Percentiles rank a stretch among this genome's conserved stretches.
phyloP scores from a whole-genome alignment of 1,284 basidiomycete species.

The Pisolithus thermaeus region DNA sequence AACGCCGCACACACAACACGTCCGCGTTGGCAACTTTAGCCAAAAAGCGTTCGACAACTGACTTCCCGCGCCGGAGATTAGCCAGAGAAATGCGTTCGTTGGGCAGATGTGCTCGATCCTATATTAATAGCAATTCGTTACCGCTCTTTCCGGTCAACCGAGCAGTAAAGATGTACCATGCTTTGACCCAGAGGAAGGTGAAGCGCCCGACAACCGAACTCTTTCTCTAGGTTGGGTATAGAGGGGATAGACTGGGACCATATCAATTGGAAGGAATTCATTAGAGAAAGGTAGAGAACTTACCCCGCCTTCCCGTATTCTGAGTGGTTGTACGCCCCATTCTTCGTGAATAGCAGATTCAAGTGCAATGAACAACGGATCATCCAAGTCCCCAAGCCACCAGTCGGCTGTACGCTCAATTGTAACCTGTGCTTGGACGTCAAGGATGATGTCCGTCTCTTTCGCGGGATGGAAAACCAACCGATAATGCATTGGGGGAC shows the following conservation, averaged over 20 bases:
- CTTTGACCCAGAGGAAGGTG: slow-evolving; percentile 89
- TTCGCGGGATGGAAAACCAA: slow-evolving; percentile 24
- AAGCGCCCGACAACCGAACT: slow-evolving; percentile 76
- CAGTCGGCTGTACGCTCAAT: slow-evolving; percentile 88
- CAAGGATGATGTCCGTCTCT: neutral
- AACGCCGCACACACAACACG: too few species aligned
- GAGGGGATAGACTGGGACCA: slow-evolving; percentile 74
- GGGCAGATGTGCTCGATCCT: slow-evolving; percentile 85
- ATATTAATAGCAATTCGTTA: slow-evolving; percentile 5
- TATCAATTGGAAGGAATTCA: slow-evolving; percentile 1
- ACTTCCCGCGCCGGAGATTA: slow-evolving; percentile 71
- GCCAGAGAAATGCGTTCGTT: slow-evolving; percentile 78
- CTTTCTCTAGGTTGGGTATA: slow-evolving; percentile 88
- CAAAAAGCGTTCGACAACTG: slow-evolving; percentile 71
- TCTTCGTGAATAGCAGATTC: slow-evolving; percentile 79
- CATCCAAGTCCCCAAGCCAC: slow-evolving; percentile 89
- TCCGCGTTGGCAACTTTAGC: slow-evolving; percentile 29
- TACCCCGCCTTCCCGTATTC: slow-evolving; percentile 92
- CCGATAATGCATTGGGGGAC: slow-evolving; percentile 71
- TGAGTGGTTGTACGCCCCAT: slow-evolving; percentile 80
- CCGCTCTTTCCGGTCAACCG: neutral
- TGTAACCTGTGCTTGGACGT: slow-evolving; percentile 44
- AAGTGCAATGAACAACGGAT: slow-evolving; percentile 78
- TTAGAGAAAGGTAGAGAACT: slow-evolving; percentile 26
- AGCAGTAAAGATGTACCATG: slow-evolving; percentile 43